Evolutionary conservation across 177 flowering plant genomes (phyloP).

Genomic region (Telopea speciosissima): DNA sequence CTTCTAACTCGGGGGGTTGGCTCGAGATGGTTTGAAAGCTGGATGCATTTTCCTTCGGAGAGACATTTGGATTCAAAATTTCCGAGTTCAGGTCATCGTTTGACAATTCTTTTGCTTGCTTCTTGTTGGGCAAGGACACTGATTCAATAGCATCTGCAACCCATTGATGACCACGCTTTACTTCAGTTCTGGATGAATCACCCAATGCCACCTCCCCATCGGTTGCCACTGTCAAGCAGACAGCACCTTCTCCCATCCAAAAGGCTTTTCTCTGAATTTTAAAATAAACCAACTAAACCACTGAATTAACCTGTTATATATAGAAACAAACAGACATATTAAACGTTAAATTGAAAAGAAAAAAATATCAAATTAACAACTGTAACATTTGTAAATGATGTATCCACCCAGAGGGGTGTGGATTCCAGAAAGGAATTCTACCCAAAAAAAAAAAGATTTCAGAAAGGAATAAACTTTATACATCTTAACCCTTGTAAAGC

Average conservation of each 20-base stretch:
- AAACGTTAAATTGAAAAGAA: no score
- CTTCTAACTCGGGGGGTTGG: constrained; percentile 22
- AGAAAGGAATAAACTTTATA: no score
- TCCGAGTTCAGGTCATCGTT: constrained; percentile 46
- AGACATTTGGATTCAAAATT: constrained; percentile 43
- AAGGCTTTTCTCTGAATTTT: neutral
- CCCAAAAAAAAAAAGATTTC: no score
- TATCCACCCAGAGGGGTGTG: neutral
- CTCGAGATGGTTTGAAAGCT: constrained; percentile 27
- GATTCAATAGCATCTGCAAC: constrained; percentile 23
- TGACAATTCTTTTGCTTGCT: constrained; percentile 14
- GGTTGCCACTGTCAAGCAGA: constrained; percentile 15
- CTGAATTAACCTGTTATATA: neutral
- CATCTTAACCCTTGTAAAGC: neutral
- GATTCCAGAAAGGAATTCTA: no score
- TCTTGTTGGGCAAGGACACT: constrained; percentile 15
- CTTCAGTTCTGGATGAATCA: constrained; percentile 20
- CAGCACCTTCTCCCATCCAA: constrained; percentile 36
- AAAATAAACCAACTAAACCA: neutral
- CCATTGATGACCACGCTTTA: constrained; percentile 31
- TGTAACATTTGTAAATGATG: no score
- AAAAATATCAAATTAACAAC: neutral
- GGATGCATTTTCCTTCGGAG: constrained; percentile 29
- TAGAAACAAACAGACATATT: neutral
- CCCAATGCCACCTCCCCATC: constrained; percentile 20